These are phyloP conservation scores for Plasmodium malariae DNA, from an alignment of 169 alveolate genomes.

Conservation along the genomic window DNA sequence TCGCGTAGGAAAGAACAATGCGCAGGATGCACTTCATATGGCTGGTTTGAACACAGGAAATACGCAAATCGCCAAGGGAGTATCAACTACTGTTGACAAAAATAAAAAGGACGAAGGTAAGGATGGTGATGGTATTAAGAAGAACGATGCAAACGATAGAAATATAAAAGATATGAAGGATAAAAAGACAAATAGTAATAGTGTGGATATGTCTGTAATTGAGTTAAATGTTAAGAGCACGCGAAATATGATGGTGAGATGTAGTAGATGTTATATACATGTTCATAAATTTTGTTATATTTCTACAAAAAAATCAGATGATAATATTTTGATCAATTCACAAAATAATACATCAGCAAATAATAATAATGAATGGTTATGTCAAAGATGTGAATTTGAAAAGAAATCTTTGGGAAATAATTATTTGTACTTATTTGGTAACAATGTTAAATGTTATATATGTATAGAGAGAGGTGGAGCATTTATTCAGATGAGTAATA, in stretches of 20 bases:
- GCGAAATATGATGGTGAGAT: slow-evolving; percentile 39
- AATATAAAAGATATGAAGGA: background rate
- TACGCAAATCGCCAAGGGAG: too few species aligned
- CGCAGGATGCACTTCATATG: too few species aligned
- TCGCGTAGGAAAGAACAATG: too few species aligned
- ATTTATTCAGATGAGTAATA: slow-evolving; percentile 25
- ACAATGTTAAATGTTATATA: slow-evolving; percentile 48
- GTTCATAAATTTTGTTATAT: slow-evolving; percentile 70
- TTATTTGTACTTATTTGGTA: slow-evolving; percentile 56
- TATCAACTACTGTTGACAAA: too few species aligned
- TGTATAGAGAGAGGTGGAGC: slow-evolving; percentile 77
- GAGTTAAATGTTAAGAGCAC: slow-evolving; percentile 39
- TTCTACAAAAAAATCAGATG: slow-evolving; percentile 56
- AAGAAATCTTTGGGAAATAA: slow-evolving; percentile 57
- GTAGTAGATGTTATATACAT: slow-evolving; percentile 71
- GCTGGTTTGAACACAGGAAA: too few species aligned
- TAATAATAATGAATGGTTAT: slow-evolving; percentile 64
- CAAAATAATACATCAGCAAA: slow-evolving; percentile 12
- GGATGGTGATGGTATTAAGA: background rate
- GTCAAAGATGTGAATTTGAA: slow-evolving; percentile 76
- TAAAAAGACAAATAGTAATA: background rate
- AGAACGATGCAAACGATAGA: background rate
- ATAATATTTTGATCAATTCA: slow-evolving; percentile 1
- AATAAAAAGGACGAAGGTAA: background rate
- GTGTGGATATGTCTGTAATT: slow-evolving; percentile 1